Percentiles rank a stretch among this genome's conserved stretches.
Conservation (phyloP, 2,329 filamentous ascomycete species). For the Ascochyta fabae region DNA sequence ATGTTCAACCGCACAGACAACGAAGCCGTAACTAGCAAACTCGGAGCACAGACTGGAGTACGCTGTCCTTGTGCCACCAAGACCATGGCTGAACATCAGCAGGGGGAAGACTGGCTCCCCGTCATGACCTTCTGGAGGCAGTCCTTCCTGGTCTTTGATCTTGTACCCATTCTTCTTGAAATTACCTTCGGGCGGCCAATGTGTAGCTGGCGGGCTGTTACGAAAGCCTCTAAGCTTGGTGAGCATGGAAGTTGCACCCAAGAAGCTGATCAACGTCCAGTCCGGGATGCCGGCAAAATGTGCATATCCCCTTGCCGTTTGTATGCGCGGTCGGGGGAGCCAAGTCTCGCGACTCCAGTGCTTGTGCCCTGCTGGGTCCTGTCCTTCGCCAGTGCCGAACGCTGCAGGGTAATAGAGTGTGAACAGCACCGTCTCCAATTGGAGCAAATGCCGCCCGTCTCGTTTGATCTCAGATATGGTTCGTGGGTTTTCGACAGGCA, state of each 20-base stretch:
- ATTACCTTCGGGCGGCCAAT: slow-evolving; percentile 58
- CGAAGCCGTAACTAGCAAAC: slow-evolving; percentile 69
- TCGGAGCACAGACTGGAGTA: slow-evolving; percentile 70
- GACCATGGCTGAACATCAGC: slow-evolving; percentile 70
- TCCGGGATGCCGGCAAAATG: slow-evolving; percentile 63
- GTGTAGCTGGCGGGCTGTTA: slow-evolving; percentile 64
- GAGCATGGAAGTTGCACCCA: slow-evolving; percentile 65
- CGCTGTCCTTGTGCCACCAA: slow-evolving; percentile 68
- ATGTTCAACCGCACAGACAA: slow-evolving; percentile 70
- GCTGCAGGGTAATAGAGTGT: slow-evolving; percentile 70
- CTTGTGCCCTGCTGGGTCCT: slow-evolving; percentile 49
- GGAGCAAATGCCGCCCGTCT: slow-evolving; percentile 55
- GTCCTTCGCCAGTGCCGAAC: slow-evolving; percentile 49
- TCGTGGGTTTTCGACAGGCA: slow-evolving; percentile 56
- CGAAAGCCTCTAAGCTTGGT: slow-evolving; percentile 70
- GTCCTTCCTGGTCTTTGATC: slow-evolving; percentile 52
- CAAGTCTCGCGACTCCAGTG: slow-evolving; percentile 64
- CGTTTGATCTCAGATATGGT: slow-evolving; percentile 60
- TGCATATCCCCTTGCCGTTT: slow-evolving; percentile 67
- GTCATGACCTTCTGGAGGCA: slow-evolving; percentile 42
- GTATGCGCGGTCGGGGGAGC: slow-evolving; percentile 64
- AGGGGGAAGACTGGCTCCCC: slow-evolving; percentile 62
- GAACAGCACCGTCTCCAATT: slow-evolving; percentile 67
- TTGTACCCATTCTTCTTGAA: slow-evolving; percentile 47
- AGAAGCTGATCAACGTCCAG: slow-evolving; percentile 57